These are phyloP conservation scores for Oenanthe sinensis DNA, from an alignment of 129 eudicot species.

Conservation along the genomic window DNA sequence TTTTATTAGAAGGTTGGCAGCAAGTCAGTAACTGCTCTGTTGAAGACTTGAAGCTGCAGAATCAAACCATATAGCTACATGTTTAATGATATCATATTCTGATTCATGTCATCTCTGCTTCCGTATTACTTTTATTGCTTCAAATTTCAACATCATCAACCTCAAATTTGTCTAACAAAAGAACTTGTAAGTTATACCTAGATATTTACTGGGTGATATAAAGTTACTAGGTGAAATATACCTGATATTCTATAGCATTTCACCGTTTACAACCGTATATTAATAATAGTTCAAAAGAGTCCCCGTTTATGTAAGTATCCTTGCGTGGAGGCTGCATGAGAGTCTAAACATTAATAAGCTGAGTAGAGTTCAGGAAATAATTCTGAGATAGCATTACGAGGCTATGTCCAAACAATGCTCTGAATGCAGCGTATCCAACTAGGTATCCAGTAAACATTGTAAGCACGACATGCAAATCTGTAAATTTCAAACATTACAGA, in stretches of 20 bases:
- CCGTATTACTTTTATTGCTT: too few species aligned
- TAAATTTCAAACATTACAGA: neutral
- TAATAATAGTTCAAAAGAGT: neutral
- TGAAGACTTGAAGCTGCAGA: too few species aligned
- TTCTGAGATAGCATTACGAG: slow-evolving; percentile 56
- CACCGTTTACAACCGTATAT: neutral
- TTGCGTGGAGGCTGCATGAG: neutral
- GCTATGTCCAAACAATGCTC: slow-evolving; percentile 77
- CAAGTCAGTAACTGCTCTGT: too few species aligned
- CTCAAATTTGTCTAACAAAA: too few species aligned
- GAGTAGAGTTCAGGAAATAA: neutral
- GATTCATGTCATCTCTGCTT: too few species aligned
- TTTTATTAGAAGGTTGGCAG: too few species aligned
- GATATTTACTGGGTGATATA: too few species aligned
- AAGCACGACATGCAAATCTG: slow-evolving; percentile 83
- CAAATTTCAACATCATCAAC: too few species aligned
- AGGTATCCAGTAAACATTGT: slow-evolving; percentile 85
- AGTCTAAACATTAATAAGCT: neutral
- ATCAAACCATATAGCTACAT: too few species aligned
- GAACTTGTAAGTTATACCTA: too few species aligned
- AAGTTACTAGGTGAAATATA: neutral
- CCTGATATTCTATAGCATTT: neutral
- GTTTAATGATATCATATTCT: too few species aligned
- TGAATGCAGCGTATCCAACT: slow-evolving; percentile 74
- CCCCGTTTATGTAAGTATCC: neutral